Evolutionary conservation across 495 filamentous ascomycete genomes (phyloP).

Genomic region (Aspergillus sclerotioniger): DNA sequence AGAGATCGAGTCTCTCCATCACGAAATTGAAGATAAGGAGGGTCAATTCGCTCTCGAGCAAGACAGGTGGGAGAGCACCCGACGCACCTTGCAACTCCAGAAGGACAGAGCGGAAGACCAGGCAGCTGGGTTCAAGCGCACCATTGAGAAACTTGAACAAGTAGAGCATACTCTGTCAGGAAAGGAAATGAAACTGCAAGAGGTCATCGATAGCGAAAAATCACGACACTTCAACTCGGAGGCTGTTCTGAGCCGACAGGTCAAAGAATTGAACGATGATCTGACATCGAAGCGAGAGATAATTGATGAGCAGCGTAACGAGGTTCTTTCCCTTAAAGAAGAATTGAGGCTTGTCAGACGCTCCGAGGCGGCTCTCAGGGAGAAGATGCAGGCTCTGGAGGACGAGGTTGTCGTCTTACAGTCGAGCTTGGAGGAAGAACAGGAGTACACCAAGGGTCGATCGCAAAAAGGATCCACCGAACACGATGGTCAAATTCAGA

Average conservation of each 20-base stretch:
- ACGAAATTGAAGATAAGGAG: slow-evolving; percentile 72
- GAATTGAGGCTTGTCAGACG: slow-evolving; percentile 66
- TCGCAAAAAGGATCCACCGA: slow-evolving; percentile 45
- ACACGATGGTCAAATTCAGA: slow-evolving; percentile 47
- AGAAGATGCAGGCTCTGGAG: slow-evolving; percentile 72
- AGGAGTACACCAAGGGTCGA: slow-evolving; percentile 59
- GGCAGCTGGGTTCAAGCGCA: slow-evolving; percentile 65
- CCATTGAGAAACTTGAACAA: slow-evolving; percentile 68
- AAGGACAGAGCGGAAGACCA: slow-evolving; percentile 67
- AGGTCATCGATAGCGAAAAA: slow-evolving; percentile 59
- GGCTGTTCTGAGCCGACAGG: slow-evolving; percentile 52
- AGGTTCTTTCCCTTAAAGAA: slow-evolving; percentile 62
- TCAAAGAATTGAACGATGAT: slow-evolving; percentile 57
- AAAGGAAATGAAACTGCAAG: slow-evolving; percentile 63
- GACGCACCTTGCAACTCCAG: slow-evolving; percentile 61
- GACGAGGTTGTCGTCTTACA: slow-evolving; percentile 79
- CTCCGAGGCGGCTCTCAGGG: slow-evolving; percentile 59
- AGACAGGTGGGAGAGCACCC: slow-evolving; percentile 69
- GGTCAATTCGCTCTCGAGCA: slow-evolving; percentile 65
- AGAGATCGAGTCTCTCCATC: slow-evolving; percentile 66
- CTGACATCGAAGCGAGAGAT: slow-evolving; percentile 52
- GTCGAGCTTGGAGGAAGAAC: slow-evolving; percentile 70
- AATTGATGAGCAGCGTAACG: slow-evolving; percentile 53
- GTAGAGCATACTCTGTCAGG: slow-evolving; percentile 62
- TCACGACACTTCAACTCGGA: slow-evolving; percentile 56